phyloP scores from a whole-genome alignment of 805 yeast species.

The Wickerhamiella parazyma region DNA sequence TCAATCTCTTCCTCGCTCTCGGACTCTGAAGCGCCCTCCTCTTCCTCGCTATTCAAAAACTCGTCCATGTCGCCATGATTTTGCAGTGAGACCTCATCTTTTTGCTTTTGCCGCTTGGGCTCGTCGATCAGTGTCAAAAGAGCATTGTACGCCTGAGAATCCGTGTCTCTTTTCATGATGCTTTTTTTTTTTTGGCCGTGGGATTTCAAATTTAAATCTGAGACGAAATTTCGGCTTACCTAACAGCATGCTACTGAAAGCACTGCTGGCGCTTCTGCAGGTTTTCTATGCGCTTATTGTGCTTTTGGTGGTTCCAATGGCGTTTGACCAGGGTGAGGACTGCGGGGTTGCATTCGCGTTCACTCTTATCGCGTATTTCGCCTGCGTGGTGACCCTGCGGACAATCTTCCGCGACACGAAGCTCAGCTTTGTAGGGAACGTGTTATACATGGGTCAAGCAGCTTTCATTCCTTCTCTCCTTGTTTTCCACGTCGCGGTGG shows the following conservation, averaged over 20 bases:
- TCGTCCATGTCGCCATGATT: slow-evolving; percentile 14
- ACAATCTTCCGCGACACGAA: slow-evolving; percentile 33
- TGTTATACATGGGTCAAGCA: slow-evolving; percentile 67
- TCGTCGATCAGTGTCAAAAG: slow-evolving; percentile 33
- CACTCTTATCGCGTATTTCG: slow-evolving; percentile 58
- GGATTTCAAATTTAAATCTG: no score
- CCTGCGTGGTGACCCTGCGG: slow-evolving; percentile 58
- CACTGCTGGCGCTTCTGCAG: slow-evolving; percentile 4
- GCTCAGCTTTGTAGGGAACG: slow-evolving; percentile 24
- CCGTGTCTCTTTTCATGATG: slow-evolving; percentile 22
- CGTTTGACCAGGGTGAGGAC: slow-evolving; percentile 78
- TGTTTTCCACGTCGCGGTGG: slow-evolving; percentile 35
- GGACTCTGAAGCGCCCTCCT: slow-evolving; percentile 14
- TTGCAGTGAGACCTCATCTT: neutral
- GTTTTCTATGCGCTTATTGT: slow-evolving; percentile 10
- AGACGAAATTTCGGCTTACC: no score
- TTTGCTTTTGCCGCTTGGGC: neutral
- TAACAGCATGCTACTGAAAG: neutral
- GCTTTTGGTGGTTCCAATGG: slow-evolving; percentile 68
- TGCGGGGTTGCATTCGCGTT: slow-evolving; percentile 81
- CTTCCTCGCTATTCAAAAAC: slow-evolving; percentile 10
- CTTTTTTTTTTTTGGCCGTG: slow-evolving; percentile 16
- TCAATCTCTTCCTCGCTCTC: slow-evolving; percentile 22
- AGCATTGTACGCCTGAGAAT: slow-evolving; percentile 47
- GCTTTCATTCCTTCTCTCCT: slow-evolving; percentile 67